Conservation (phyloP, 352 stramenopile species). For the Phytophthora pini region DNA sequence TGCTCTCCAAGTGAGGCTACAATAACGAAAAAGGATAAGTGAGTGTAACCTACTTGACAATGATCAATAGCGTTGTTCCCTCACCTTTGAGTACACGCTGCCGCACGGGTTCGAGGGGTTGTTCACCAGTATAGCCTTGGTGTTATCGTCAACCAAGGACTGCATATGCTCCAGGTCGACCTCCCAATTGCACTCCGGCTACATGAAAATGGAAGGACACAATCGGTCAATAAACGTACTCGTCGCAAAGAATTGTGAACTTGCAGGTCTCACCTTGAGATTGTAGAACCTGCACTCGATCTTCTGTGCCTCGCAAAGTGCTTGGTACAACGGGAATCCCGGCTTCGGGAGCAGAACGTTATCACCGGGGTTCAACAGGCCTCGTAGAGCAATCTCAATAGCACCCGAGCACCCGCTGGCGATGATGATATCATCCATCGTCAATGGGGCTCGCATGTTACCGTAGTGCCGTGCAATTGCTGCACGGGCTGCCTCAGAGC, state of each 20-base stretch:
- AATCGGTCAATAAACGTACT: not conserved
- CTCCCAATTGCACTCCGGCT: constrained; percentile 92
- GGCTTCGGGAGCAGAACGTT: constrained; percentile 95
- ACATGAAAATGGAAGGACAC: not conserved
- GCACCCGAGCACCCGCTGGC: constrained; percentile 93
- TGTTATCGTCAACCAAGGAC: constrained; percentile 83
- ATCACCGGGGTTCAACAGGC: constrained; percentile 90
- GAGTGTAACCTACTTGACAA: not conserved
- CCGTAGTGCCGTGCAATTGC: constrained; percentile 91
- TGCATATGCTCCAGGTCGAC: constrained; percentile 93
- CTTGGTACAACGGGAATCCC: constrained; percentile 96
- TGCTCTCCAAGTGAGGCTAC: constrained; percentile 70
- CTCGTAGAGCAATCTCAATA: constrained; percentile 93
- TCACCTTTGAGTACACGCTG: constrained; percentile 91
- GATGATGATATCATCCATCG: constrained; percentile 94
- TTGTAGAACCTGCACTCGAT: constrained; percentile 94
- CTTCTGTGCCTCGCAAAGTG: constrained; percentile 93
- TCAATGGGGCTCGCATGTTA: constrained; percentile 56
- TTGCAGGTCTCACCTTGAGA: constrained; percentile 45
- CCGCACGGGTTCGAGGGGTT: constrained; percentile 96
- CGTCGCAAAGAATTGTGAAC: not conserved
- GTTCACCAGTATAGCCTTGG: constrained; percentile 95
- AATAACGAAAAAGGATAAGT: not conserved
- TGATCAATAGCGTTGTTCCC: not conserved
- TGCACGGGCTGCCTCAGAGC: constrained; percentile 80